A percentile compares a stretch with the other conserved stretches of the same genome.
Evolutionary conservation across 1,139 yeast species (phyloP).

Genomic region (Pichia sp.): DNA sequence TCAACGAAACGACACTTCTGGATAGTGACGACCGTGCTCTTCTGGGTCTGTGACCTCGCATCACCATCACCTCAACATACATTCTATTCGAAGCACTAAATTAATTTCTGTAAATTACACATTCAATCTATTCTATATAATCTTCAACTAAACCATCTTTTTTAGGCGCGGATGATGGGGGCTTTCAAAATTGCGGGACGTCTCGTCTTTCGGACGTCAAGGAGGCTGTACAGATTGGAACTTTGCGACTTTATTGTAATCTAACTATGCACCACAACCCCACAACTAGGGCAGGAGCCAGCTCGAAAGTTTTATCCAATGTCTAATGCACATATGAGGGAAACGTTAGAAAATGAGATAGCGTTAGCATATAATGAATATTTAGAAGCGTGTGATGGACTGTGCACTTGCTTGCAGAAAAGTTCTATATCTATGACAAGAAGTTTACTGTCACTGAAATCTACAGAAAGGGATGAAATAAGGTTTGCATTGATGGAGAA

Average conservation of each 20-base stretch:
- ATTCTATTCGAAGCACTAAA: background rate
- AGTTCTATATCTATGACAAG: constrained; percentile 5
- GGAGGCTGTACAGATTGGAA: too few species aligned
- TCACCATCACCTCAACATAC: background rate
- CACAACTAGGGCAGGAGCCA: too few species aligned
- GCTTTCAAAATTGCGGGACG: too few species aligned
- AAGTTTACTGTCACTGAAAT: constrained; percentile 7
- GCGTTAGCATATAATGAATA: constrained; percentile 12
- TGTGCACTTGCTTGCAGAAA: constrained; percentile 1
- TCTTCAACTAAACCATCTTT: background rate
- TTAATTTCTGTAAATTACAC: background rate
- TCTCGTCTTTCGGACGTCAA: too few species aligned
- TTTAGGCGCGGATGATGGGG: background rate
- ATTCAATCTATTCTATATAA: background rate
- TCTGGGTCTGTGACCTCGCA: background rate
- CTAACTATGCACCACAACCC: too few species aligned
- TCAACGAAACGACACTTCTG: constrained; percentile 1
- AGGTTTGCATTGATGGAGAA: constrained; percentile 10
- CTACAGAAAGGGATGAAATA: constrained; percentile 20
- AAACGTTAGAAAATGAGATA: background rate
- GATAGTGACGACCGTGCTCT: background rate
- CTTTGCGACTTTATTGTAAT: too few species aligned
- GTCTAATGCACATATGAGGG: background rate
- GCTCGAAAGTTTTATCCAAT: too few species aligned
- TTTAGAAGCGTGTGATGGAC: constrained; percentile 1